Percentiles rank a stretch among this genome's conserved stretches.
Evolutionary conservation across 257 asterid species (phyloP).

Genomic region (Plantago ovata): DNA sequence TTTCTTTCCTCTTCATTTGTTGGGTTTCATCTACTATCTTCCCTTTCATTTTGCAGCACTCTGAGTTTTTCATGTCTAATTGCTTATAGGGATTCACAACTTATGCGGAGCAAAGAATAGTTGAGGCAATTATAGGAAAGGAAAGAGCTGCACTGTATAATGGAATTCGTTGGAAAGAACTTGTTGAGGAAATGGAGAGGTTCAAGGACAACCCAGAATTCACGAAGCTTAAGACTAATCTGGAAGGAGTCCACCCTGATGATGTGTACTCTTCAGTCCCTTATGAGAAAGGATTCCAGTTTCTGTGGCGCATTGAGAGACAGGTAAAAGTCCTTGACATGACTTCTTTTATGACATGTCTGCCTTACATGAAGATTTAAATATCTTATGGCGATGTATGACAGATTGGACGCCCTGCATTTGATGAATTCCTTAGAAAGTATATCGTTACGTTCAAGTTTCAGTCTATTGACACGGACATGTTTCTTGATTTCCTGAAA

Average conservation of each 20-base stretch:
- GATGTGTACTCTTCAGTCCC: conserved; percentile 76
- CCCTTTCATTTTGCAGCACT: background rate
- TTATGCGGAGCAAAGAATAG: conserved; percentile 89
- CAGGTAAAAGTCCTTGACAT: conserved; percentile 37
- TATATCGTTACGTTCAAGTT: conserved; percentile 85
- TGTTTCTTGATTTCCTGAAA: conserved; percentile 80
- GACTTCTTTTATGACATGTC: background rate
- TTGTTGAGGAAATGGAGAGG: conserved; percentile 67
- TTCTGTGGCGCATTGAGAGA: conserved; percentile 91
- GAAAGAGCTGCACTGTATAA: conserved; percentile 60
- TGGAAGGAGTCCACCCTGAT: conserved; percentile 88
- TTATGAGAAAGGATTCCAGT: conserved; percentile 96
- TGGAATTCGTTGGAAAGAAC: conserved; percentile 91
- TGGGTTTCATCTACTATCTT: conserved; percentile 3
- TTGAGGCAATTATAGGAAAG: conserved; percentile 91
- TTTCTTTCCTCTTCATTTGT: background rate
- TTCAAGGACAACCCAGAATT: conserved; percentile 85
- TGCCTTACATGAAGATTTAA: conserved; percentile 10
- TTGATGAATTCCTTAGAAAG: conserved; percentile 76
- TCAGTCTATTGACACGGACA: conserved; percentile 88
- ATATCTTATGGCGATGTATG: background rate
- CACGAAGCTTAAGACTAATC: conserved; percentile 82
- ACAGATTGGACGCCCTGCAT: conserved; percentile 91
- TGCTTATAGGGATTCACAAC: conserved; percentile 82
- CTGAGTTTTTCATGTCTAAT: conserved; percentile 9